Percentiles rank a stretch among this genome's conserved stretches.
Conservation (phyloP, 2,329 filamentous ascomycete species). For the Scedosporium aurantiacum region DNA sequence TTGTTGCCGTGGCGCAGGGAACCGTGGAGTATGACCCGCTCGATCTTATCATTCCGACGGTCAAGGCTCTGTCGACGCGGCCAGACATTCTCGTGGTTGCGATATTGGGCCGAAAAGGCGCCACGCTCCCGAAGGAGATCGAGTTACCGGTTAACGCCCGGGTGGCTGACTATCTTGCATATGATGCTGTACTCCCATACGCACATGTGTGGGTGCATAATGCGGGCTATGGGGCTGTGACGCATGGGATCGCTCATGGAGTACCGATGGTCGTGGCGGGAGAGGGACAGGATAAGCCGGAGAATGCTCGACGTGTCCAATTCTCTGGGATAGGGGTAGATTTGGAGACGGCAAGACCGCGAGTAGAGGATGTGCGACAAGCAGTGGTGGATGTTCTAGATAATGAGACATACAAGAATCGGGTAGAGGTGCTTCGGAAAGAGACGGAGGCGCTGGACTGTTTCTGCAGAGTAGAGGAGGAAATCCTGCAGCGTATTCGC, state of each 20-base stretch:
- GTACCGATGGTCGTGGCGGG: constrained; percentile 37
- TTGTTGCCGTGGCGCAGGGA: constrained; percentile 37
- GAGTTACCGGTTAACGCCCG: constrained; percentile 28
- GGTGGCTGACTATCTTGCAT: constrained; percentile 35
- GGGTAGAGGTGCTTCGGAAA: too few relatives aligned
- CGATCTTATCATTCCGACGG: constrained; percentile 33
- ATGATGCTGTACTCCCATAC: constrained; percentile 32
- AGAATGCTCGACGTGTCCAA: neutral
- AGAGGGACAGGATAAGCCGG: constrained; percentile 22
- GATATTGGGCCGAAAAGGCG: constrained; percentile 17
- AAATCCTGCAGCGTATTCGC: too few relatives aligned
- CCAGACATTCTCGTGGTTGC: constrained; percentile 26
- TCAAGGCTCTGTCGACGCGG: constrained; percentile 27
- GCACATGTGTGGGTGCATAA: constrained; percentile 35
- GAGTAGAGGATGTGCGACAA: too few relatives aligned
- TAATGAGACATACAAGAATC: too few relatives aligned
- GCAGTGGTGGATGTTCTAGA: too few relatives aligned
- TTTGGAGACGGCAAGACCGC: too few relatives aligned
- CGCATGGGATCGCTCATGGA: constrained; percentile 31
- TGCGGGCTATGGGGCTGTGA: constrained; percentile 35
- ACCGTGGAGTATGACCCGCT: constrained; percentile 27
- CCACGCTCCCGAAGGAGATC: constrained; percentile 13
- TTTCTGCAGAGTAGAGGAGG: too few relatives aligned
- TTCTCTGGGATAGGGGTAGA: too few relatives aligned
- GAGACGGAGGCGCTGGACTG: too few relatives aligned